These are phyloP conservation scores for Fusarium torreyae DNA, from an alignment of 2,329 filamentous ascomycete genomes.

Conservation along the genomic window DNA sequence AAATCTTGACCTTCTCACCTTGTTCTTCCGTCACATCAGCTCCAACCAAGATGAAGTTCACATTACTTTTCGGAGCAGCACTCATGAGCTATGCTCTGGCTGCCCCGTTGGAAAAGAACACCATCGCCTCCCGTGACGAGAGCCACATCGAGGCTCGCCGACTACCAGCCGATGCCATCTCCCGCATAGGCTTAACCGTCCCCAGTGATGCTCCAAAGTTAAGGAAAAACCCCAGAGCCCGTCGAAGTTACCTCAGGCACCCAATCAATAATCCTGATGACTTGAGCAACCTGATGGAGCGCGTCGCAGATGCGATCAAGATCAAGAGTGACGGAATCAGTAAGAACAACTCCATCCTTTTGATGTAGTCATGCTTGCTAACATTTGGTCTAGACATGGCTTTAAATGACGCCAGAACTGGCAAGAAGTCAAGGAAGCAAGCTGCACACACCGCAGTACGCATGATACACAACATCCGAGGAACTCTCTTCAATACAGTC, in stretches of 20 bases:
- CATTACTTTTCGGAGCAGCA: neutral
- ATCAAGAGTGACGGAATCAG: conserved; percentile 3
- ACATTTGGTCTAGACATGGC: neutral
- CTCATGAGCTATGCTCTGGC: conserved; percentile 10
- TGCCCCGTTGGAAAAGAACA: neutral
- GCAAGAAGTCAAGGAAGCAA: neutral
- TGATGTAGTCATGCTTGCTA: rapidly evolving
- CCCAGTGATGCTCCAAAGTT: rapidly evolving
- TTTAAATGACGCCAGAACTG: neutral
- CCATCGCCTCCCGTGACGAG: neutral
- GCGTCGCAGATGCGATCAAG: neutral
- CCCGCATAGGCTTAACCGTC: neutral
- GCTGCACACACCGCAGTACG: neutral
- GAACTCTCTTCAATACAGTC: neutral
- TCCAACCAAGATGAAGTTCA: conserved; percentile 27
- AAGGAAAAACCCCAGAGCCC: rapidly evolving
- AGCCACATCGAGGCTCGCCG: neutral
- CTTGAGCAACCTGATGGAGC: neutral
- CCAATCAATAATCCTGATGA: neutral
- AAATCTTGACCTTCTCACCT: neutral
- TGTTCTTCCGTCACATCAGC: no score
- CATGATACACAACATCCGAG: conserved; percentile 19
- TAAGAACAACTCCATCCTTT: neutral
- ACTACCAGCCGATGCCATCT: neutral
- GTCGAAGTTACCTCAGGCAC: neutral